phyloP scores from a whole-genome alignment of 2,329 filamentous ascomycete genomes.

The Fusarium sp. region DNA sequence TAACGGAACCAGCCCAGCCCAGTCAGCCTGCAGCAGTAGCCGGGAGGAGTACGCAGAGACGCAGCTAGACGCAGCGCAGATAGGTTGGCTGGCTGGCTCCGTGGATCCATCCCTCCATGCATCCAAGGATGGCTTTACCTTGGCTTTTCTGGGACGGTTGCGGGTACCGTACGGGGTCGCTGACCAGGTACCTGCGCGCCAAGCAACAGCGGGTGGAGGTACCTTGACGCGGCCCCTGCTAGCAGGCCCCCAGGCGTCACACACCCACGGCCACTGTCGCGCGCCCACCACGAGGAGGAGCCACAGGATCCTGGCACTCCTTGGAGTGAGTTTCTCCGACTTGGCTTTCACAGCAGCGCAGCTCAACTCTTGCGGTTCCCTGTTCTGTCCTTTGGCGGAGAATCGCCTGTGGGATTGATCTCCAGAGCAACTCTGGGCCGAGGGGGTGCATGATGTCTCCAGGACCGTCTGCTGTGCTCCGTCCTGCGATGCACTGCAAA shows the following conservation, averaged over 20 bases:
- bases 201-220: conserved; percentile 35
- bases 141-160: conserved; percentile 33
- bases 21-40: conserved; percentile 12
- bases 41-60: conserved; percentile 12
- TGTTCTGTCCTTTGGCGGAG: neutral
- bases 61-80: neutral
- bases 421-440: neutral
- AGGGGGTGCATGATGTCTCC: neutral
- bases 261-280: conserved; percentile 21
- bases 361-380: neutral
- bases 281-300: conserved; percentile 23
- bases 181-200: conserved; percentile 33
- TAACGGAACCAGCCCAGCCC: conserved; percentile 44
- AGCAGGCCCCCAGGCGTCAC: conserved; percentile 36
- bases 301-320: conserved; percentile 16
- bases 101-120: neutral
- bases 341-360: conserved; percentile 5
- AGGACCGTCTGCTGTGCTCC: neutral
- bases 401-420: neutral
- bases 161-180: conserved; percentile 18
- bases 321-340: conserved; percentile 1
- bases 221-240: conserved; percentile 31
- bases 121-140: conserved; percentile 2
- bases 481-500: neutral
- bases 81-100: neutral